Evolutionary conservation across 306 rosid genomes (phyloP).

Genomic region (Prunus mume): DNA sequence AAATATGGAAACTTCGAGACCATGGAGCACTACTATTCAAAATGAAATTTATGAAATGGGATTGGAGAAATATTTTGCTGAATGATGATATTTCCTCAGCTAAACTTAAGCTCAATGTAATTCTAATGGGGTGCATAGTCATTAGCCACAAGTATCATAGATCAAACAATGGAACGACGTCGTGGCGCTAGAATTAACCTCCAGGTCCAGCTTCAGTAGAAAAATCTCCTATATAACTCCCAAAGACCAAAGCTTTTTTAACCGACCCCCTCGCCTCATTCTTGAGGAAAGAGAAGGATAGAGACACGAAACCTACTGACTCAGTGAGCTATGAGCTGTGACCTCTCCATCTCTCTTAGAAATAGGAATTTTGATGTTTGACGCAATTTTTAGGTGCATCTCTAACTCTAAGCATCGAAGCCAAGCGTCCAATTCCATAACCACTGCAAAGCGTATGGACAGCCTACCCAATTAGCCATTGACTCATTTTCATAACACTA

Average conservation of each 20-base stretch:
- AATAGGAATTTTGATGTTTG: background rate
- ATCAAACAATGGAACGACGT: background rate
- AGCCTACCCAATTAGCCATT: slow-evolving; percentile 14
- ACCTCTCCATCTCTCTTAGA: background rate
- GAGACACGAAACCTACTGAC: slow-evolving; percentile 7
- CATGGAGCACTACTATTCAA: background rate
- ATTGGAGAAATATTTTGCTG: too few relatives aligned
- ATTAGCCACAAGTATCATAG: too few relatives aligned
- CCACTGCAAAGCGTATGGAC: background rate
- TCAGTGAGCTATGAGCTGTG: background rate
- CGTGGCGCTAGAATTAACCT: background rate
- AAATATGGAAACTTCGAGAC: background rate
- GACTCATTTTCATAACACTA: background rate
- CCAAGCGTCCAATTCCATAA: background rate
- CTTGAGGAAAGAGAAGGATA: background rate
- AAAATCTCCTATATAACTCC: background rate
- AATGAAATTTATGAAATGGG: too few relatives aligned
- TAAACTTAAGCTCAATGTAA: too few relatives aligned
- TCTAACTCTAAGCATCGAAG: background rate
- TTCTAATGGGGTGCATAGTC: too few relatives aligned
- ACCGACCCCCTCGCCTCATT: background rate
- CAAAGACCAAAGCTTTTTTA: background rate
- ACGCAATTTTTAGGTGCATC: slow-evolving; percentile 6
- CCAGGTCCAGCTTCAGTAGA: background rate
- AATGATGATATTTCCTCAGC: too few relatives aligned